Conservation (phyloP, 148 eudicot genomes). For the Pouteria glomerata region DNA sequence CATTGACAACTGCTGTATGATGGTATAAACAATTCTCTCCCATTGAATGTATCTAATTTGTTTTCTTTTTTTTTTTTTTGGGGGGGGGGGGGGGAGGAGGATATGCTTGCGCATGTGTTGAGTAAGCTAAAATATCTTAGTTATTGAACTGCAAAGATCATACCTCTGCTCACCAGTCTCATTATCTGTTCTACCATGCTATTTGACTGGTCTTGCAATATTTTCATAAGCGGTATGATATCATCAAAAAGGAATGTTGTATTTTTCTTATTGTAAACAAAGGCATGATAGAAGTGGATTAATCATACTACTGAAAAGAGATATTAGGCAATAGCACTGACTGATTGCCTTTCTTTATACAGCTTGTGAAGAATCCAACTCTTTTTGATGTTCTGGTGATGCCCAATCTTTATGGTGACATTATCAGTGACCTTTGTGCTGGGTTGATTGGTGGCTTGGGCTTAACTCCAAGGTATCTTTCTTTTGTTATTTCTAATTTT, state of each 20-base stretch:
- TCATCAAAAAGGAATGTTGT: neutral
- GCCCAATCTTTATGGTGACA: constrained; percentile 99
- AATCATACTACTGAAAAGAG: neutral
- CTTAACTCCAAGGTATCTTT: constrained; percentile 80
- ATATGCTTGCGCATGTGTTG: neutral
- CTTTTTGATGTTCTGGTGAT: constrained; percentile 96
- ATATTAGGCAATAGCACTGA: neutral
- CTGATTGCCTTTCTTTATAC: constrained; percentile 21
- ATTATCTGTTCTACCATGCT: neutral
- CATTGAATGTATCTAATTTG: neutral
- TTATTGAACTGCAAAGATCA: too few species aligned
- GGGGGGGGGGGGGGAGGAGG: too few species aligned
- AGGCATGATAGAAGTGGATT: neutral
- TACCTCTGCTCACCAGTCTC: too few species aligned
- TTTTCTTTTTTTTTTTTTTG: too few species aligned
- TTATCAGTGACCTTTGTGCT: constrained; percentile 97
- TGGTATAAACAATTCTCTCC: constrained; percentile 46
- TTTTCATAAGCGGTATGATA: neutral
- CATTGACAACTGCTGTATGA: constrained; percentile 96
- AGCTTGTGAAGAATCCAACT: constrained; percentile 98
- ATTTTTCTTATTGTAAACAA: neutral
- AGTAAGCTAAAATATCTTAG: neutral
- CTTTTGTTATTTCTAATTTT: neutral
- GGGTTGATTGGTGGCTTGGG: constrained; percentile 98
- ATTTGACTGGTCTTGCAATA: neutral